Evolutionary conservation across 257 asterid species (phyloP), one percentile per base, ranked within the genome.

Genomic region (Petunia secreta): DNA sequence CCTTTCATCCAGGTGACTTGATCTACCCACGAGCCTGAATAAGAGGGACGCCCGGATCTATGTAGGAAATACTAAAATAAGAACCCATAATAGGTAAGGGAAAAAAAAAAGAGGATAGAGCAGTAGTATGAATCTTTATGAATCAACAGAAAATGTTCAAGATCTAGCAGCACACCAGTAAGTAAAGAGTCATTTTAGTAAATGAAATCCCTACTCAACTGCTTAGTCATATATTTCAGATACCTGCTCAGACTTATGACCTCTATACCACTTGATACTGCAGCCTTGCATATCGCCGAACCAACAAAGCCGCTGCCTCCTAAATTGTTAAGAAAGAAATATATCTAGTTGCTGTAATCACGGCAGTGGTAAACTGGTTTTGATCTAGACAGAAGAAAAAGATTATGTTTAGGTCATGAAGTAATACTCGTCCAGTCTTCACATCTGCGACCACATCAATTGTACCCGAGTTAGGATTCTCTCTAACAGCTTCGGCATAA

Each of bases 281-380:
- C 99, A 86, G 99, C 98, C 89, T 91, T 96, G 89, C 98, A 96
- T 79, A 94, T 91, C 41, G 98, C 99, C 80, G 98, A 88, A 79
- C 99, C 99, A 86, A 96, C 98, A 82, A 96, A 96, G 75, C 99
- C 99, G 59, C 91, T 94, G 82, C 99, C 99, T 84, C 99, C 99
- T 84, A 96, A 84, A 53, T 98, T 96, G 90, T 76, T 52, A 66
- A 80, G 39, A 71, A 63, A 82, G 83, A 64, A 75, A 58, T 25
- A 25, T 60, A 52, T 14, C 8, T 60, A 71, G 46, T 48, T 34
- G 44, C 34, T 48, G 73, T 13, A 65, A 10, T 48, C 34, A 60
- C 46, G 59, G 48, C 59, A 48, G 77, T 10, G 62, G 50, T 34
- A 41, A 36, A 59, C 46, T 50, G 34, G 39, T 10, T 71, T 77